Base-by-base conservation (phyloP, 1,284 basidiomycete genomes). In the Vanrija humicola region DNA sequence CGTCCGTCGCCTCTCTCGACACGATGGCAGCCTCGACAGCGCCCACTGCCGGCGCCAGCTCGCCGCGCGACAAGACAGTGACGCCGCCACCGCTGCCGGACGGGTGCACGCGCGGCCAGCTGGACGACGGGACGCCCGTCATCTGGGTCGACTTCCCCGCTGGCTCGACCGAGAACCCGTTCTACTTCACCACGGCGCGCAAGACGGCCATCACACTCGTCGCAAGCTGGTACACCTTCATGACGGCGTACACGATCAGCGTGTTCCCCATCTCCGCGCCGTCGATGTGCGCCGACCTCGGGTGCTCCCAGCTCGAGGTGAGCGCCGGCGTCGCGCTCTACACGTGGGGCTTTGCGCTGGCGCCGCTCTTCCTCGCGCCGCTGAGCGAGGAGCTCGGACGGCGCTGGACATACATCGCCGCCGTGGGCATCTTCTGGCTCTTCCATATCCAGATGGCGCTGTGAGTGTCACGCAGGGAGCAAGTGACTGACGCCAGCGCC, bases 351-450 rank as follows among this genome's bases (percentile, higher is more conserved):
- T 90, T 89, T 63, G 85, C 80, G 1, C 16, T 34, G 15, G 40
- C 40, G n/a, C 89, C 89, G 0, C 80, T 90, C 10, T 78, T 88
- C 3, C 80, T 86, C 0, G 84, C 87, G 0, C 86, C 88, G 1
- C 82, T 89, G 59, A 86, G 85, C 56, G 88, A 90, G 68, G 88
- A 90, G 65, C 84, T 88, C 60, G 88, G 88, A 0, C 74, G 88
- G 38, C 82, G 82, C 50, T 85, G 85, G 28, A 74, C 89, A 15
- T 90, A 89, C 64, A 69, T 88, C 39, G 79, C 75, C 43, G 84
- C 82, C 14, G 79, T 75, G 9, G 64, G 84, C 51, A 79, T 82
- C 5, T 86, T 86, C 67, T 74, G 81, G 52, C 58, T 83, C n/a
- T 82, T 84, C 77, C 83, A 83, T 66, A 63, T 87, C 44, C 80